A percentile compares a stretch with the other conserved stretches of the same genome.
Conservation (phyloP, 176 grass and related monocot species). For the Oryza rufipogon region DNA sequence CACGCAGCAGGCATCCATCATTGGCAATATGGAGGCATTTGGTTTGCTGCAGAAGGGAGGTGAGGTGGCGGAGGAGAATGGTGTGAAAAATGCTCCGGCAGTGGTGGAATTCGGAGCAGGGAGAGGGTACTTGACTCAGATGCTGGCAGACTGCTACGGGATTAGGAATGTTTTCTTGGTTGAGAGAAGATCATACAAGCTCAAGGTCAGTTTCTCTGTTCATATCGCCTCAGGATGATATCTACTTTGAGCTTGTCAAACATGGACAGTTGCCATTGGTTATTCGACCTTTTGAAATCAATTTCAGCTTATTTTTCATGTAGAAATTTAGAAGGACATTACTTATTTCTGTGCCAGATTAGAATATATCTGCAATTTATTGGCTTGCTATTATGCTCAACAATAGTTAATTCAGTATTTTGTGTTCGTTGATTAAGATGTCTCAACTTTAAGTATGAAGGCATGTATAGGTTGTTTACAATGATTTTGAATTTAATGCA, state of each 20-base stretch:
- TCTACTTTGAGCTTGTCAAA: neutral
- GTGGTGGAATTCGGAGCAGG: conserved; percentile 95
- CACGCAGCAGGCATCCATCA: conserved; percentile 84
- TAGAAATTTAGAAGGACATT: neutral
- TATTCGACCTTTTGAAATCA: neutral
- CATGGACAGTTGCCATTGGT: neutral
- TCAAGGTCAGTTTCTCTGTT: conserved; percentile 64
- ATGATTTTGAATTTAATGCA: neutral
- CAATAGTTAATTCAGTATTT: conserved; percentile 9
- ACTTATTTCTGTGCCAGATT: neutral
- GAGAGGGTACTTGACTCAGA: conserved; percentile 94
- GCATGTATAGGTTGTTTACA: neutral
- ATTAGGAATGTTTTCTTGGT: conserved; percentile 67
- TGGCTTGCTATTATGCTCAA: neutral
- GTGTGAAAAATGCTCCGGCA: conserved; percentile 27
- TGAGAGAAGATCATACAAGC: conserved; percentile 81
- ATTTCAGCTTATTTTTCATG: neutral
- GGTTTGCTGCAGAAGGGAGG: conserved; percentile 53
- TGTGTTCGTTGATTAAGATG: neutral
- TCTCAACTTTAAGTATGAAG: neutral
- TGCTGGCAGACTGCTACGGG: conserved; percentile 81
- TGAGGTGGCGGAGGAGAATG: neutral
- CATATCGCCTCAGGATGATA: neutral
- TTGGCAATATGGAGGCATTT: conserved; percentile 91
- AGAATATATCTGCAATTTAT: neutral